Conservation (phyloP, 2,329 filamentous ascomycete genomes). For the Claviceps sp. region DNA sequence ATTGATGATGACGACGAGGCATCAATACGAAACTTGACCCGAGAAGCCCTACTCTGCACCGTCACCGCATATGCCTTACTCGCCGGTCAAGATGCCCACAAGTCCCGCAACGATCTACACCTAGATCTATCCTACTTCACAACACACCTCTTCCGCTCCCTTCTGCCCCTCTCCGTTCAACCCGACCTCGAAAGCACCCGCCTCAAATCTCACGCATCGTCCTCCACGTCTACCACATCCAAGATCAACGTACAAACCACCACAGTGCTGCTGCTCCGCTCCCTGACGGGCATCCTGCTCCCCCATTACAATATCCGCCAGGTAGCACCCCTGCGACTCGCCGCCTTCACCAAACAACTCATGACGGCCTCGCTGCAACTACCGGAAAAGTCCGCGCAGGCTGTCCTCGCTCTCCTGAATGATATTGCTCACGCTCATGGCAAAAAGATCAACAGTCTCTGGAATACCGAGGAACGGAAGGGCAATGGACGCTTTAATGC, state of each 20-base stretch:
- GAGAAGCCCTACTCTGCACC: constrained; percentile 84
- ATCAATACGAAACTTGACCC: constrained; percentile 56
- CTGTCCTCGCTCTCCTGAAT: constrained; percentile 62
- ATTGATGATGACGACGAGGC: constrained; percentile 25
- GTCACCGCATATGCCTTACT: constrained; percentile 95
- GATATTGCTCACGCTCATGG: constrained; percentile 72
- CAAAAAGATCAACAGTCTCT: constrained; percentile 70
- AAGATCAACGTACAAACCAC: constrained; percentile 93
- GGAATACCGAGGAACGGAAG: constrained; percentile 87
- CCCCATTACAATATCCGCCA: constrained; percentile 60
- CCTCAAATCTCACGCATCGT: constrained; percentile 21
- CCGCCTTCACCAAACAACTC: constrained; percentile 85
- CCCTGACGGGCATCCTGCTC: constrained; percentile 67
- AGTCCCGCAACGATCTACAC: constrained; percentile 66
- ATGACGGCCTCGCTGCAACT: constrained; percentile 71
- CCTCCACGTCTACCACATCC: constrained; percentile 28
- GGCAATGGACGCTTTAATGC: constrained; percentile 81
- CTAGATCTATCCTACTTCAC: constrained; percentile 94
- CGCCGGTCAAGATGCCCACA: constrained; percentile 82
- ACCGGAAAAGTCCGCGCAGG: constrained; percentile 78
- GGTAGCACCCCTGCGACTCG: constrained; percentile 71
- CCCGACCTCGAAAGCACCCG: constrained; percentile 71
- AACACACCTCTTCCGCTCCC: constrained; percentile 77
- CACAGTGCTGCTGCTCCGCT: constrained; percentile 80
- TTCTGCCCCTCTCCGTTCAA: constrained; percentile 66